Evolutionary conservation across 306 rosid genomes (phyloP).

Genomic region (Acacia acuminata): DNA sequence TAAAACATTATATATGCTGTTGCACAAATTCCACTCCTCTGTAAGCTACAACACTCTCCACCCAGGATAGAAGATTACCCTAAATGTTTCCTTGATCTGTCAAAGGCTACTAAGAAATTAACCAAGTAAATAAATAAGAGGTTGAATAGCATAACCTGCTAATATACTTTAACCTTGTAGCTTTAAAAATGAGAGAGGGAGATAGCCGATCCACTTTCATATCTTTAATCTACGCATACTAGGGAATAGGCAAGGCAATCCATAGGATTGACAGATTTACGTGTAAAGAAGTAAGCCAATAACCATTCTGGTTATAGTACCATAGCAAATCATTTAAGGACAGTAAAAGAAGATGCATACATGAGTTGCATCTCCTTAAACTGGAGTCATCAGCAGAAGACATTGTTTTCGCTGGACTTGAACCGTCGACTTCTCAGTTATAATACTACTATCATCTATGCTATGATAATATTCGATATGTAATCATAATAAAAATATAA

Average conservation of each 20-base stretch:
- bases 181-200: not conserved
- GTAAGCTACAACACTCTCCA: not conserved
- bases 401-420: not conserved
- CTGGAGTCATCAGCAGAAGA: not conserved
- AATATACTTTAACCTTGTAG: not conserved
- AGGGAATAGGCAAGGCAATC: not conserved
- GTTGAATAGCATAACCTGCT: not conserved
- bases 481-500: too few species aligned
- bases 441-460: not conserved
- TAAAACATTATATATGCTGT: too few species aligned
- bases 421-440: not conserved
- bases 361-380: not conserved
- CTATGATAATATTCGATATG: not conserved
- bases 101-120: not conserved
- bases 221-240: not conserved
- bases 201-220: not conserved
- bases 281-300: not conserved
- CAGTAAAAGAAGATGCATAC: not conserved
- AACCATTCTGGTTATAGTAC: not conserved
- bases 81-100: not conserved
- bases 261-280: not conserved
- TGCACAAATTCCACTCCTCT: not conserved
- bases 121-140: not conserved
- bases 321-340: not conserved
- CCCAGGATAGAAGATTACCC: not conserved